Evolutionary conservation across 2,329 filamentous ascomycete genomes (phyloP), one percentile per base, ranked within the genome.

Genomic region (Phyllosticta citrichinensis): DNA sequence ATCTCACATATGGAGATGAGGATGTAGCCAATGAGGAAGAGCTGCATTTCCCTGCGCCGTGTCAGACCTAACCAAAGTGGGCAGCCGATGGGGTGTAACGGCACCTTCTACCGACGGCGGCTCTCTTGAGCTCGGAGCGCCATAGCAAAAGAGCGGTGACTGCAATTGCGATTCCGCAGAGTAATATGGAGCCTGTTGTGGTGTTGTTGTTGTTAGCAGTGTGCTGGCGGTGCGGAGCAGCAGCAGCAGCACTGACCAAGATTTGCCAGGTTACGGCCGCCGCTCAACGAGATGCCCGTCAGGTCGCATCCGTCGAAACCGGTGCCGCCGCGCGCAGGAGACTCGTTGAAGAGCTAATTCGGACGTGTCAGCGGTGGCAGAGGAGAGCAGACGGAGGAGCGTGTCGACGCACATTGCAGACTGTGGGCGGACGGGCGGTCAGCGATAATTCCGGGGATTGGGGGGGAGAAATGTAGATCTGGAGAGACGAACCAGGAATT

Each of bases 1-100:
- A 99, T 96, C 74, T 97, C 94, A 76, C 92, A 97, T 69, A 99
- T 89, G 68, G 89, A 86, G 63, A 97, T 86, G 62, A 97, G 76
- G 62, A 96, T 87, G 73, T 91, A 99, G 57, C 88, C 87, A 52
- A 89, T 64, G 57, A 99, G 83, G 77, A 99, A 97, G 35, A 97
- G 70, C 80, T 99, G 94, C 84, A 99, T 97, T 76, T 99, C 94
- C 74, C 94, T 96, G 70, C 60, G 52, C 64, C 61, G 12, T 67
- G 69, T 71, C 30, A 71, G 68, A 57, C n/a, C 33, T 14, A 60
- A 54, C 47, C 20, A 59, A 47, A 20, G 25, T n/a, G 19, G 51
- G 22, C 52, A 54, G 25, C 47, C 24, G 19, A 22, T 6, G 40
- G 22, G 24, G 19, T 52, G 53, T 50, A 14, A 40, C 33, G 61